Percentiles rank a stretch among this genome's conserved stretches.
phyloP scores from a whole-genome alignment of 306 rosid species.

The Senna siamea region DNA sequence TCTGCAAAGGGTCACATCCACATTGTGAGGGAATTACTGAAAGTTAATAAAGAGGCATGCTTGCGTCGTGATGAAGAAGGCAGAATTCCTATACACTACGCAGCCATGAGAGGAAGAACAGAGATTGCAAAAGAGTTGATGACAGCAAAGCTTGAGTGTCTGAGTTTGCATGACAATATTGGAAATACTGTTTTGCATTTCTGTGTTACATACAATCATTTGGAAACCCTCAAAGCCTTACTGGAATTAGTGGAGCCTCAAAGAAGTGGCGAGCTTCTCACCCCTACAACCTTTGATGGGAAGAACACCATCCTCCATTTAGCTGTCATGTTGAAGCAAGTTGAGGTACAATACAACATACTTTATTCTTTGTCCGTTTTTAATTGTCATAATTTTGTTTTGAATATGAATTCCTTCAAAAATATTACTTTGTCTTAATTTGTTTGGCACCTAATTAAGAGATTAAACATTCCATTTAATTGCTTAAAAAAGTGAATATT shows the following conservation, averaged over 20 bases:
- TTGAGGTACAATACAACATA: constrained; percentile 10
- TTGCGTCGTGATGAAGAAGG: not conserved
- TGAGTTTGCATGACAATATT: not conserved
- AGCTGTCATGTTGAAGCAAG: not conserved
- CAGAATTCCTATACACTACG: not conserved
- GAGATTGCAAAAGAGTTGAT: no score
- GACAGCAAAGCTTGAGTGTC: not conserved
- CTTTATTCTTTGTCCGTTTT: no score
- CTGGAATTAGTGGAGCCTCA: not conserved
- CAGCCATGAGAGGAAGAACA: no score
- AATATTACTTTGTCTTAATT: no score
- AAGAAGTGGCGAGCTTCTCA: not conserved
- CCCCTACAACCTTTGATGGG: not conserved
- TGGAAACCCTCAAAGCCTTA: constrained; percentile 27
- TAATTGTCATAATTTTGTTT: no score
- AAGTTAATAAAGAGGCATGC: not conserved
- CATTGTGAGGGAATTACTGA: not conserved
- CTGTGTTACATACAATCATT: constrained; percentile 25
- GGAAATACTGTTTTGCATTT: constrained; percentile 24
- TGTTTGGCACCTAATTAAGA: no score
- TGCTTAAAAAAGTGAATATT: no score
- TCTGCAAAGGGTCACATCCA: no score
- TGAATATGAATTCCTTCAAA: no score
- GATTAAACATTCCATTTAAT: no score
- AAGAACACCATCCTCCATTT: not conserved